Conservation (phyloP, 192 early-diverging fungal species). For the Glomus cerebriforme region DNA sequence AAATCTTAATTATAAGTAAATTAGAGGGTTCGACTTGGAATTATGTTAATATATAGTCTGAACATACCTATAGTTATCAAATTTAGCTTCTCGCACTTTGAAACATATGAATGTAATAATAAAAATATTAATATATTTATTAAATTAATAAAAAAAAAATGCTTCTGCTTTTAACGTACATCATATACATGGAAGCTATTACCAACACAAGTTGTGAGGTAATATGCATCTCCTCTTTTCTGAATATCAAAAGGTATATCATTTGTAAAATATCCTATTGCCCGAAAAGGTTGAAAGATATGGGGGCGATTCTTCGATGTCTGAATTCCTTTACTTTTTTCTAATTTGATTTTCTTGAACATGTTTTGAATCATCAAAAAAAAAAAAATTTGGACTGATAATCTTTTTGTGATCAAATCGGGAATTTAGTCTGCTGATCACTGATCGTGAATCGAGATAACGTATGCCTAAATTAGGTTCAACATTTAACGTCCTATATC, state of each 20-base stretch:
- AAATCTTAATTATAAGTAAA: background rate
- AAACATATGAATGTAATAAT: conserved; percentile 12
- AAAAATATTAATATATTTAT: conserved; percentile 8
- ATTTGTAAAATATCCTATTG: conserved; percentile 88
- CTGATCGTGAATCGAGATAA: too few relatives aligned
- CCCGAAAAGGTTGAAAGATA: conserved; percentile 86
- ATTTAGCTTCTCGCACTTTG: conserved; percentile 70
- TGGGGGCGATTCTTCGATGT: conserved; percentile 33
- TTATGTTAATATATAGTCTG: background rate
- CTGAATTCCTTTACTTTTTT: background rate
- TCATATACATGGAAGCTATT: conserved; percentile 89
- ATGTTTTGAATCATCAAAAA: background rate
- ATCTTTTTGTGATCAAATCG: too few relatives aligned
- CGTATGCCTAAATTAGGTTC: too few relatives aligned
- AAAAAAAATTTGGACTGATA: too few relatives aligned
- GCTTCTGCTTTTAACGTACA: conserved; percentile 44
- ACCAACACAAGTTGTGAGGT: conserved; percentile 87
- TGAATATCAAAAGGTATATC: conserved; percentile 80
- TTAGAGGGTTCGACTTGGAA: background rate
- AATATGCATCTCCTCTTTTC: conserved; percentile 70
- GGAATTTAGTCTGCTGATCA: too few relatives aligned
- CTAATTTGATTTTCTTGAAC: background rate
- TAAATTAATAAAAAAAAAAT: conserved; percentile 4
- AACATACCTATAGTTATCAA: conserved; percentile 70
- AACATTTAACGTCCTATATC: too few relatives aligned